Percentiles rank a stretch among this genome's conserved stretches.
phyloP scores from a whole-genome alignment of 2,329 filamentous ascomycete genomes.

The Pseudogymnoascus sp. region DNA sequence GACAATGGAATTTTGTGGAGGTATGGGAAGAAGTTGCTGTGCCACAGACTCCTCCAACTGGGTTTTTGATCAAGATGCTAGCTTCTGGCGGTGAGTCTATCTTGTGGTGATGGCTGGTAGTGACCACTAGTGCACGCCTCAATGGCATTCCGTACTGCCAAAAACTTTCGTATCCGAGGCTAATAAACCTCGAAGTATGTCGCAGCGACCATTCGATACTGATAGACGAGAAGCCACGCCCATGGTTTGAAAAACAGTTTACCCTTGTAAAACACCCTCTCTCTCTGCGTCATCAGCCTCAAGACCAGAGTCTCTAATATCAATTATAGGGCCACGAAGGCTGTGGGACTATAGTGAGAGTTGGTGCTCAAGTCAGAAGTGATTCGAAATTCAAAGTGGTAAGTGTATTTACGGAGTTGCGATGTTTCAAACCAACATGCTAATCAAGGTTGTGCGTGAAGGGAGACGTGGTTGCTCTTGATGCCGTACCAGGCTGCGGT shows the following conservation, averaged over 20 bases:
- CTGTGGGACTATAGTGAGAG: not conserved
- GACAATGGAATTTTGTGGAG: conserved; percentile 12
- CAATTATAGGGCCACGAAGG: not conserved
- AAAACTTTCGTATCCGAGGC: not conserved
- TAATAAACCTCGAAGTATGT: conserved; percentile 23
- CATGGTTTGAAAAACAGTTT: conserved; percentile 28
- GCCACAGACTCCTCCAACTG: conserved; percentile 22
- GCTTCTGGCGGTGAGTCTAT: conserved; percentile 27
- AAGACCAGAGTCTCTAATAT: not conserved
- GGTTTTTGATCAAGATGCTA: conserved; percentile 30
- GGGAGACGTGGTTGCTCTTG: conserved; percentile 30
- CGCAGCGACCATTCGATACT: conserved; percentile 30
- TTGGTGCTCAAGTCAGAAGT: not conserved
- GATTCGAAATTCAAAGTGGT: conserved; percentile 1
- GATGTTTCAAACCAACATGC: not conserved
- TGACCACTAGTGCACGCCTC: not conserved
- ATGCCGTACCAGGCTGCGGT: conserved; percentile 31
- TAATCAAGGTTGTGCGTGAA: conserved; percentile 9
- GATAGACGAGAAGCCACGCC: conserved; percentile 24
- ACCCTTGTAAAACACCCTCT: conserved; percentile 17
- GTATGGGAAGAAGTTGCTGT: conserved; percentile 27
- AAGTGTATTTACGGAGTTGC: not conserved
- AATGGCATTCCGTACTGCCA: not conserved
- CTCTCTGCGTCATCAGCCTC: not conserved
- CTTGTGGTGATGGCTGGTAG: not conserved